Percentiles rank a stretch among this genome's conserved stretches.
These are phyloP conservation scores for Coniferiporia weirii DNA, from an alignment of 1,284 basidiomycete species.

Conservation along the genomic window DNA sequence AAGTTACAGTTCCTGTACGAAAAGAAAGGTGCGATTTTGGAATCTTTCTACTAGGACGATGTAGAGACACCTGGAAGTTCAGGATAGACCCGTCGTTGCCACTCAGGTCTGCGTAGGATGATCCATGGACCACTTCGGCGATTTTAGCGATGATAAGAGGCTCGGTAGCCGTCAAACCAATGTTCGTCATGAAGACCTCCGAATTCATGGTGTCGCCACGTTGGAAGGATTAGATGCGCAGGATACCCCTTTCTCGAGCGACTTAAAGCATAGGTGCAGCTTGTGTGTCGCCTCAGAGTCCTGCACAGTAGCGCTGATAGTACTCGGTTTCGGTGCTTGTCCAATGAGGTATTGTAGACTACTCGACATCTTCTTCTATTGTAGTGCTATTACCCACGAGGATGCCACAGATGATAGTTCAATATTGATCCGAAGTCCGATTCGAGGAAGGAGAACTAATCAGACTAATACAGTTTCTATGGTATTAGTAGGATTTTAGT, in stretches of 20 bases:
- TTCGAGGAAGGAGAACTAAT: neutral
- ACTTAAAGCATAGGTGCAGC: neutral
- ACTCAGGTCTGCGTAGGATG: constrained; percentile 29
- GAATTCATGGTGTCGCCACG: constrained; percentile 20
- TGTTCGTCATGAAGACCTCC: constrained; percentile 33
- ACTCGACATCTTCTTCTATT: no score
- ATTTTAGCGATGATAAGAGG: constrained; percentile 35
- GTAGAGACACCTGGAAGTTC: constrained; percentile 48
- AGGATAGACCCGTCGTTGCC: constrained; percentile 27
- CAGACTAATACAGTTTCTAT: neutral
- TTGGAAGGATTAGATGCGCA: no score
- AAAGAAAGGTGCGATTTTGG: constrained; percentile 1
- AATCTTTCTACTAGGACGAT: constrained; percentile 31
- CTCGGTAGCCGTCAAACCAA: constrained; percentile 32
- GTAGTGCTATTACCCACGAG: no score
- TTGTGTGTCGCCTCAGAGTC: no score
- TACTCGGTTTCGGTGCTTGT: no score
- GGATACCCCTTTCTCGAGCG: no score
- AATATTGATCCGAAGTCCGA: neutral
- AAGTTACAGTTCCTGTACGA: constrained; percentile 43
- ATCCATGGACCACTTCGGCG: constrained; percentile 40
- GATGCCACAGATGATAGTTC: neutral
- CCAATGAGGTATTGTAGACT: no score
- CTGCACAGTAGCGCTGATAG: no score
- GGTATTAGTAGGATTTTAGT: neutral